Evolutionary conservation across 768 basidiomycete species (phyloP), one percentile per base, ranked within the genome.

Genomic region (Gautieria morchelliformis): DNA sequence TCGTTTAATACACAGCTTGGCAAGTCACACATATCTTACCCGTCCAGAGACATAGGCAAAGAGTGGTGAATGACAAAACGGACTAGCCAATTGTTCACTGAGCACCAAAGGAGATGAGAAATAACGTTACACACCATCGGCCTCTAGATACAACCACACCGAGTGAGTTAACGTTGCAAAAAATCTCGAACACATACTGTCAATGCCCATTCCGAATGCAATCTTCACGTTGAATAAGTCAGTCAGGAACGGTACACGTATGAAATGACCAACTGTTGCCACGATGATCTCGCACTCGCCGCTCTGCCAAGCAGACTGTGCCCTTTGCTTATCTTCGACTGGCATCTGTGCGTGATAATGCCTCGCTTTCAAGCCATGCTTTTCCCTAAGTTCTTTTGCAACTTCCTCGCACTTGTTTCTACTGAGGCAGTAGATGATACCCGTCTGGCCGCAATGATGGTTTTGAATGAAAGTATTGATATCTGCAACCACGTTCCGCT

Each of bases 191-290:
- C 33, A 49, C 56, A 35, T 30, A 57, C 94, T 93, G 69, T 94
- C 90, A 51, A 95, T 90, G 1, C 95, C 94, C 93, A 98, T 98
- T 11, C 95, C 95, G 68, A 98, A 98, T 0, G 93, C 93, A 62
- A 93, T 83, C 92, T 93, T 64, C 35, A 37, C 35, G 22, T 40
- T 40, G 17, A 8, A 58, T 17, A 42, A 5, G 61, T 52, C 60
- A 58, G 20, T 15, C 5, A 33, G 37, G 50, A 35, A 52, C 30
- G 55, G 52, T 22, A 11, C 50, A 52, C 6, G 35, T 1, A 44
- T 37, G 4, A 9, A n/a, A 0, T 22, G 50, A 67, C 78, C 63
- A 68, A 93, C 93, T 46, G 96, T 99, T 3, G 95, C 95, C 45
- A 96, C 92, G 56, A 99, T 92, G 59, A 98, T 84, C 53, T 83